Base-by-base conservation (phyloP, 345 rosid species). In the Luvunga scandens region DNA sequence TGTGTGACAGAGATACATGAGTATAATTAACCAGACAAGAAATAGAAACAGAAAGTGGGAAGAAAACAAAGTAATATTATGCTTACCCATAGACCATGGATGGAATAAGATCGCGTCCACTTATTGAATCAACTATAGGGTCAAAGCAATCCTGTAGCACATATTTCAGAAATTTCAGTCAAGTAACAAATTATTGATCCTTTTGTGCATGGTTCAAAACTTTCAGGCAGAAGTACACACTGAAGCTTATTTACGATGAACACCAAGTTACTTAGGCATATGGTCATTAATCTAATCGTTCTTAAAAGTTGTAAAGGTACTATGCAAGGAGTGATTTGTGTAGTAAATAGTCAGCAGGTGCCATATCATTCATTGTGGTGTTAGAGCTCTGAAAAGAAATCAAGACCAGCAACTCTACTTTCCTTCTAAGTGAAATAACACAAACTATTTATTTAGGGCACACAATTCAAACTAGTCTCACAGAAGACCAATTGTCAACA, bases 61-160 rank as follows among this genome's bases (percentile, higher is more conserved):
- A 57, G 39, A 69, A 45, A 56, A 27, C 65, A 76, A 22, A 7
- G 22, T 3, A 10, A 66, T 33, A 24, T 33, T 77, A 67, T 80
- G 79, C 91, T 87, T 84, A 94, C 99, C 99, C 99, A 77, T 88
- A 92, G 77, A 96, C 97, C 94, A 96, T 89, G 69, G 93, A 85
- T 56, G 98, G 98, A 73, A 96, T 92, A 70, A 96, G 97, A 81
- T 96, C 95, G 69, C 88, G 89, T 74, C 92, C 93, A 42, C 87
- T 90, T n/a, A 81, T 64, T 79, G 88, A 81, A 87, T 92, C 97
- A 88, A 90, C 88, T 82, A 90, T 95, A 76, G 99, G 97, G 81
- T 92, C 91, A 78, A 96, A 96, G 76, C 93, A 85, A 78, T 93
- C 99, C 98, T 95, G 89, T 28, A 65, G 55, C 38, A 80, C 24